phyloP scores from a whole-genome alignment of 352 stramenopile species.

The Pythium apleroticum region DNA sequence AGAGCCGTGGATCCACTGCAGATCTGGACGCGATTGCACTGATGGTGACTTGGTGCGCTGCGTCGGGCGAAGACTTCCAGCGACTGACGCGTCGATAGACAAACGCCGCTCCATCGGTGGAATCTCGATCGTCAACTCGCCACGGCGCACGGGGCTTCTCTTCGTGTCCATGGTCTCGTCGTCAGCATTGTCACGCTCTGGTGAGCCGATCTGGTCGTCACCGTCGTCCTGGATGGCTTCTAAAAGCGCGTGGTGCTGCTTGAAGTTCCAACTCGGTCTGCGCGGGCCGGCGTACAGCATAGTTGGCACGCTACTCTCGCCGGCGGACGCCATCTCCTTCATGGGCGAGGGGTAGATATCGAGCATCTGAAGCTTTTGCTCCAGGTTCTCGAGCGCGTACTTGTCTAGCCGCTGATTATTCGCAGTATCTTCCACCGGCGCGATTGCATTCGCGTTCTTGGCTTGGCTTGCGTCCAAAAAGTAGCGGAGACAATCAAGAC shows the following conservation, averaged over 20 bases:
- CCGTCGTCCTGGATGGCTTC: constrained; percentile 52
- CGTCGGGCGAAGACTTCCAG: constrained; percentile 17
- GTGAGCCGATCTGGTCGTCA: constrained; percentile 27
- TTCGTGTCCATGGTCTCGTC: constrained; percentile 4
- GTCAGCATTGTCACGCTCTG: constrained; percentile 9
- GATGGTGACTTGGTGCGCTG: constrained; percentile 44
- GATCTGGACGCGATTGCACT: constrained; percentile 36
- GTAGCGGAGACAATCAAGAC: constrained; percentile 65
- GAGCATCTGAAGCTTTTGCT: constrained; percentile 53
- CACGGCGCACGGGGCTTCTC: constrained; percentile 3
- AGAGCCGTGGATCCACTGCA: constrained; percentile 37
- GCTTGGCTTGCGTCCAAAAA: constrained; percentile 50
- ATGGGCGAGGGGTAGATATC: constrained; percentile 70
- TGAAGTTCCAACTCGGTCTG: constrained; percentile 65
- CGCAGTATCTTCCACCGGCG: background rate
- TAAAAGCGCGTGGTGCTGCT: constrained; percentile 51
- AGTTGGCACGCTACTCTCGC: background rate
- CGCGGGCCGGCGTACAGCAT: constrained; percentile 31
- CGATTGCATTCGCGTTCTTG: background rate
- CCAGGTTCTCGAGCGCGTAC: constrained; percentile 49
- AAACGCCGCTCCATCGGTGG: constrained; percentile 15
- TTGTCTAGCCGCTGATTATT: background rate
- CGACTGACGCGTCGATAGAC: constrained; percentile 19
- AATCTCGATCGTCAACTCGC: constrained; percentile 16
- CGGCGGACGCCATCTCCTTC: constrained; percentile 35